Conservation (phyloP, 176 grass and related monocot genomes). For the Leersia perrieri region DNA sequence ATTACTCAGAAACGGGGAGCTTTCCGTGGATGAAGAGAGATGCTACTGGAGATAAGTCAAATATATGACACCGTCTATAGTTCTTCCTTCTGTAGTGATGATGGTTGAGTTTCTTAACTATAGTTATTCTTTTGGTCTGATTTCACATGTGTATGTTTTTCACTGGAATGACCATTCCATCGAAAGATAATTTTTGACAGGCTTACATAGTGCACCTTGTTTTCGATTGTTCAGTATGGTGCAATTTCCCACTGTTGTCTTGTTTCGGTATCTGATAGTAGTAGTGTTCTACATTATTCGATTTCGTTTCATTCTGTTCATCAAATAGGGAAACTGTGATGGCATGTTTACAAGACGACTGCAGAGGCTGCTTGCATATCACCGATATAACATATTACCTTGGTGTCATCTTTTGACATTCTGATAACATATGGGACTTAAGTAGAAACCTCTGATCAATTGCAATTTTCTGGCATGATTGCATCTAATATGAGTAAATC, state of each 20-base stretch:
- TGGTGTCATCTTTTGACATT: neutral
- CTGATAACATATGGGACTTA: neutral
- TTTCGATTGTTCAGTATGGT: constrained; percentile 18
- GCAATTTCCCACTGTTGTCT: neutral
- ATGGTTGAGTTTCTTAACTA: constrained; percentile 35
- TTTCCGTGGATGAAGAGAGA: constrained; percentile 66
- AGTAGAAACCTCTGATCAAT: neutral
- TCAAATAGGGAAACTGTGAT: neutral
- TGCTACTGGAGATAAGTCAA: constrained; percentile 29
- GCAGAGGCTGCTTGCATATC: neutral
- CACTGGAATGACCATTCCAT: constrained; percentile 27
- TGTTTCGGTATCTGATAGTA: neutral
- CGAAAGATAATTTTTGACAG: constrained; percentile 31
- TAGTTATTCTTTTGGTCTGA: constrained; percentile 39
- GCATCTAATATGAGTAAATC: neutral
- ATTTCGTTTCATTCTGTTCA: no score
- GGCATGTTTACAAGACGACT: neutral
- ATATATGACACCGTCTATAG: constrained; percentile 32
- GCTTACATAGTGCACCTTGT: neutral
- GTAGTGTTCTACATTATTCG: no score
- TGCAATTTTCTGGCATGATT: neutral
- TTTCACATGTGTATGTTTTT: constrained; percentile 38
- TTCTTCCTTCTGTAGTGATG: constrained; percentile 29
- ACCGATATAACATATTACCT: neutral
- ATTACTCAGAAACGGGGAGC: constrained; percentile 44